Evolutionary conservation across 495 filamentous ascomycete species (phyloP), one percentile per base, ranked within the genome.

Genomic region (Trichoderma parareesei): DNA sequence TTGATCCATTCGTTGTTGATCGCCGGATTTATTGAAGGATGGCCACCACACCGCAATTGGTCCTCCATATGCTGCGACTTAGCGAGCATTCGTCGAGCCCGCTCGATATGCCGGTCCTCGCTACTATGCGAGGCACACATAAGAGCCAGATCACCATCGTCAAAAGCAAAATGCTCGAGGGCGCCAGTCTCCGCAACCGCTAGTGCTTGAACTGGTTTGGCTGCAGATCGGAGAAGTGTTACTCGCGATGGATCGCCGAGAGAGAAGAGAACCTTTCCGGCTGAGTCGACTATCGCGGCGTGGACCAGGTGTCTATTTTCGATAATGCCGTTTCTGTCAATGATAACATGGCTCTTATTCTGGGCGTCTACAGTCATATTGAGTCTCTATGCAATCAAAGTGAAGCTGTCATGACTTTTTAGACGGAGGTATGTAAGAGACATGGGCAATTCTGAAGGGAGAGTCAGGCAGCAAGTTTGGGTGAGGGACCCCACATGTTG

Each of bases 51-150:
- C 38, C 37, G 69, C 8, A 80, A 70, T 48, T 77, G 72, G 1
- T 48, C 57, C 66, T 79, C 74, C 0, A 53, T 27, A 0, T 68
- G 71, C 3, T 60, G 33, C 20, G 71, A 62, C 53, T 74, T 74
- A 0, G n/a, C 46, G 11, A 81, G 64, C 70, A 81, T 80, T 4
- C 9, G 35, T 4, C 64, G 71, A 2, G 74, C 74, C 2, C 73
- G 73, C 10, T 64, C 18, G 38, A 78, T 66, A 38, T 78, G 78
- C 37, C 66, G 63, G 1, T 76, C 72, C 68, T 81, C 76, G 63
- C 77, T 78, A 64, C 65, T 80, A 66, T 80, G 74, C n/a, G 78
- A 79, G 8, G 77, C 74, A 53, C 77, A 79, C 71, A 80, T 78
- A 10, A 79, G 66, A 0, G 77, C 78, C 2, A 80, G 62, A 14